phyloP scores from a whole-genome alignment of 2,329 filamentous ascomycete species.

The Calycina herbarum region DNA sequence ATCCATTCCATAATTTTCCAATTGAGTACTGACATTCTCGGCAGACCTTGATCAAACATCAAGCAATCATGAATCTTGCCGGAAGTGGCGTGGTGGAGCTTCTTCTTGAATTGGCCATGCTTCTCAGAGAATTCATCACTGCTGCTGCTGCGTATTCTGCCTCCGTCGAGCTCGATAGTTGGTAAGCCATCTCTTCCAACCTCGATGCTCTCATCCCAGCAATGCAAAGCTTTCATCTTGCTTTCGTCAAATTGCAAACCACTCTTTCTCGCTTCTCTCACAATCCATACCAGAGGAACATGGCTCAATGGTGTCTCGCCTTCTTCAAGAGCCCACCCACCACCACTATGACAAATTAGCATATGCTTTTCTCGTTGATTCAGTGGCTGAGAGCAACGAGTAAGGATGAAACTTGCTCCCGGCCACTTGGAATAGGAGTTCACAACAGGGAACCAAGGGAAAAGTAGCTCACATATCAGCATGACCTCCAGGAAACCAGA shows the following conservation, averaged over 20 bases:
- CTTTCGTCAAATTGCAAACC: slow-evolving; percentile 56
- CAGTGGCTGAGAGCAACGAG: too few relatives aligned
- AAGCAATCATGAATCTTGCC: slow-evolving; percentile 50
- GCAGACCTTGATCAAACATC: slow-evolving; percentile 41
- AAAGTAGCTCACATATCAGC: slow-evolving; percentile 47
- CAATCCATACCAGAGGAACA: slow-evolving; percentile 55
- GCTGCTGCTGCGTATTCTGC: neutral
- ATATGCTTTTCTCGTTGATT: too few relatives aligned
- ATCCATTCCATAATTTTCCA: slow-evolving; percentile 66
- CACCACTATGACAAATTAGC: slow-evolving; percentile 39
- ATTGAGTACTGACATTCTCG: slow-evolving; percentile 45
- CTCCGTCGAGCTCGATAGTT: slow-evolving; percentile 29
- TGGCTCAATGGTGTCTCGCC: slow-evolving; percentile 41
- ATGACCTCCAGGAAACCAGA: slow-evolving; percentile 61
- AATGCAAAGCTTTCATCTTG: slow-evolving; percentile 42
- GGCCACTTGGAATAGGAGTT: too few relatives aligned
- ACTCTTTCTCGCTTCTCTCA: slow-evolving; percentile 55
- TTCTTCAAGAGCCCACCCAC: slow-evolving; percentile 50
- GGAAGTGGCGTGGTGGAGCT: neutral
- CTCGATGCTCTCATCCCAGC: slow-evolving; percentile 43
- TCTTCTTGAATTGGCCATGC: neutral
- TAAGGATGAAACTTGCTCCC: too few relatives aligned
- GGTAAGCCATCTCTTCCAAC: slow-evolving; percentile 1
- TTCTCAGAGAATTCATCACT: slow-evolving; percentile 4
- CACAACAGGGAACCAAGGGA: too few relatives aligned